These are phyloP conservation scores for Carex pumila DNA, from an alignment of 176 grass and related monocot species.

Conservation along the genomic window DNA sequence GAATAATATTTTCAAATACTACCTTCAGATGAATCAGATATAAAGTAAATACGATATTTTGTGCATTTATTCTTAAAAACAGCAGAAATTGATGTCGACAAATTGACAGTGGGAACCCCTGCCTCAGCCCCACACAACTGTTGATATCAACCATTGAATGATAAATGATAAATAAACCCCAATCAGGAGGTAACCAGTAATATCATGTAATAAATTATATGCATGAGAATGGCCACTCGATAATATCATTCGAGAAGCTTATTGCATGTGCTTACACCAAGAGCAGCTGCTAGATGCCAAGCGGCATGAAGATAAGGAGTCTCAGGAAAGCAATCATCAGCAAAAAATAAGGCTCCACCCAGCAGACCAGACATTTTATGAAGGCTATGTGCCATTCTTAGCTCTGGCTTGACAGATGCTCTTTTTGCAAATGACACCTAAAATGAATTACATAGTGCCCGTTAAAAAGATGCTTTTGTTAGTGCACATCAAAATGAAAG, in stretches of 20 bases:
- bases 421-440: conserved; percentile 81
- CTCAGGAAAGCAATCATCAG: conserved; percentile 61
- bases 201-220: background rate
- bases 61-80: background rate
- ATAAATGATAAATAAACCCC: background rate
- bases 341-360: conserved; percentile 74
- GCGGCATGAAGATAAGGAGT: conserved; percentile 89
- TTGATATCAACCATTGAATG: conserved; percentile 32
- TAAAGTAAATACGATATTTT: conserved; percentile 2
- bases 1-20: background rate
- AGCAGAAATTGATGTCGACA: conserved; percentile 13
- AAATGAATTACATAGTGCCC: background rate
- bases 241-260: conserved; percentile 75
- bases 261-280: conserved; percentile 77
- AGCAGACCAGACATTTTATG: conserved; percentile 84
- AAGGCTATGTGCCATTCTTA: conserved; percentile 74
- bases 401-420: conserved; percentile 67
- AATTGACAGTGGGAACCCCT: conserved; percentile 9
- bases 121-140: background rate
- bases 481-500: background rate
- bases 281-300: conserved; percentile 88
- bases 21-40: conserved; percentile 12
- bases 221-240: background rate
- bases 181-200: background rate
- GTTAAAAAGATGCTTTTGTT: background rate